Evolutionary conservation across 306 rosid genomes (phyloP).

Genomic region (Ammopiptanthus mongolicus): DNA sequence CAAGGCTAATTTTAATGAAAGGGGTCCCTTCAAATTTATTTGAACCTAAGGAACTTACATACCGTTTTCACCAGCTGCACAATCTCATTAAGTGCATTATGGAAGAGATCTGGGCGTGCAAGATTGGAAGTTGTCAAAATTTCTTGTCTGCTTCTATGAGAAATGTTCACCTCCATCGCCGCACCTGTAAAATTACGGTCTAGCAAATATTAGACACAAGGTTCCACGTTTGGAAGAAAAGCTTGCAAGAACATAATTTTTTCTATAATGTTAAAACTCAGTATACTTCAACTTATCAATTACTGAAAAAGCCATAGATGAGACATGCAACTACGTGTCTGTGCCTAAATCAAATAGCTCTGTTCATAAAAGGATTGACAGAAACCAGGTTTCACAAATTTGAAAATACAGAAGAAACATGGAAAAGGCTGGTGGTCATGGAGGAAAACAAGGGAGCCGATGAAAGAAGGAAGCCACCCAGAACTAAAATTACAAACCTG

Average conservation of each 20-base stretch:
- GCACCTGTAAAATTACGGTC: conserved; percentile 55
- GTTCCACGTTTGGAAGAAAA: conserved; percentile 1
- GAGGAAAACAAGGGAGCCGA: neutral
- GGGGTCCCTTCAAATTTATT: conserved; percentile 5
- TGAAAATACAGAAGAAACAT: neutral
- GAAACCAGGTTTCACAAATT: neutral
- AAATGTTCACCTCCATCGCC: conserved; percentile 83
- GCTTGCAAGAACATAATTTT: neutral
- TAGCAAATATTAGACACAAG: neutral
- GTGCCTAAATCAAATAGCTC: neutral
- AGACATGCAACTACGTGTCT: neutral
- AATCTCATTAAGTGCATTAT: conserved; percentile 64
- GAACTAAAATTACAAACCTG: conserved; percentile 49
- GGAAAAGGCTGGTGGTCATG: neutral
- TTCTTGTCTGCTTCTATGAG: conserved; percentile 81
- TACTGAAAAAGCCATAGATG: neutral
- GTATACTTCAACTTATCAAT: conserved; percentile 11
- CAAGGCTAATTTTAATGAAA: neutral
- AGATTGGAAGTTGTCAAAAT: conserved; percentile 70
- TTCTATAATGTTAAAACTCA: neutral
- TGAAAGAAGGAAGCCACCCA: neutral
- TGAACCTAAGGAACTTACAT: conserved; percentile 6
- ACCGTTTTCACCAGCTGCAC: conserved; percentile 75
- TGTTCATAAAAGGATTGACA: neutral
- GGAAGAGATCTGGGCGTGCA: conserved; percentile 67